Conservation (phyloP, 202 grass and related monocot species). For the Dendrocalamus latiflorus region DNA sequence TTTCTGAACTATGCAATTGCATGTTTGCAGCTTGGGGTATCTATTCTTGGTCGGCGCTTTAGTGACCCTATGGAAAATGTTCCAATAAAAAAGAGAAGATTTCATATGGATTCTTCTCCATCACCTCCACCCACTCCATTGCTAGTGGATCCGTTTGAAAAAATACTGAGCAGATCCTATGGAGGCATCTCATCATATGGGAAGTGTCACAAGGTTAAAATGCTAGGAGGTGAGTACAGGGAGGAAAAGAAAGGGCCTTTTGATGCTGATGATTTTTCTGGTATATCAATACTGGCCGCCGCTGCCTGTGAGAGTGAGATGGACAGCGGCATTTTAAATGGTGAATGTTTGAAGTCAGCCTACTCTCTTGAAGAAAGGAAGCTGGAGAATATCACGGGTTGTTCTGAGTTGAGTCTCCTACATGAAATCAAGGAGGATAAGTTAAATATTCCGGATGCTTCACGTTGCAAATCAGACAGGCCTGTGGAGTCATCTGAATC, state of each 20-base stretch:
- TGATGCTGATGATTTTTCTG: constrained; percentile 79
- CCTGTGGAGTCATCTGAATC: constrained; percentile 30
- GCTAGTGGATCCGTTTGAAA: constrained; percentile 40
- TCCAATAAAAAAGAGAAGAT: constrained; percentile 96
- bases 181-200: constrained; percentile 32
- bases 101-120: constrained; percentile 60
- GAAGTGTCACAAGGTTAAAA: constrained; percentile 39
- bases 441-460: constrained; percentile 25
- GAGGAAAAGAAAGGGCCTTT: constrained; percentile 27
- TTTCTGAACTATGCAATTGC: constrained; percentile 24
- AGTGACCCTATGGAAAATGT: constrained; percentile 63
- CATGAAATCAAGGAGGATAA: constrained; percentile 31
- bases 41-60: constrained; percentile 80
- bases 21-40: constrained; percentile 64
- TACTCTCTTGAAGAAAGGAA: constrained; percentile 44
- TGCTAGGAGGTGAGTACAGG: constrained; percentile 13
- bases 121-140: constrained; percentile 51
- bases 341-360: constrained; percentile 21
- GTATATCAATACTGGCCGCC: constrained; percentile 93
- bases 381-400: background rate
- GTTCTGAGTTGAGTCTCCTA: constrained; percentile 31
- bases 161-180: constrained; percentile 34
- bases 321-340: constrained; percentile 24
- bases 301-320: constrained; percentile 76
- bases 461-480: background rate